Evolutionary conservation across 2,329 filamentous ascomycete species (phyloP), one percentile per base, ranked within the genome.

Genomic region (Biscogniauxia sp.): DNA sequence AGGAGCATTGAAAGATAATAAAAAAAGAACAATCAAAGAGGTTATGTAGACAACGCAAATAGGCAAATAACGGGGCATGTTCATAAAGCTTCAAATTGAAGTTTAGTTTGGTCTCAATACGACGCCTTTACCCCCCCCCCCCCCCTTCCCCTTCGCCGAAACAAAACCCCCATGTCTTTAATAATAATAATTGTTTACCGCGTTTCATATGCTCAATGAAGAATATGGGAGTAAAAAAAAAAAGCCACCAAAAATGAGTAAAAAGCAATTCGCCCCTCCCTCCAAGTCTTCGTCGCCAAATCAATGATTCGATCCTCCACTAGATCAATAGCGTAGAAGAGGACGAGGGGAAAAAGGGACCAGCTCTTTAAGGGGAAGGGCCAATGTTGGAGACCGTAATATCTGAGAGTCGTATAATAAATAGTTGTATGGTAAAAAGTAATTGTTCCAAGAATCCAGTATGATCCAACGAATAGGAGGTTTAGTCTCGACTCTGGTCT

Each of bases 371-470:
- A 32, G 55, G 53, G 58, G 19, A 28, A 15, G 37, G 11, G 37
- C 13, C 13, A 45, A 45, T 13, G n/a, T 1, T 59, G 56, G 56
- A 37, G 25, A 59, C 58, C 54, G 26, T 57, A 26, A 61, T 58
- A 56, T 56, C 56, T 20, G 20, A 50, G 51, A 61, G 51, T 57
- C 56, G 50, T 32, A 59, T 61, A 65, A 62, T 65, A 66, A 66
- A 66, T 9, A 58, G 59, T 20, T 59, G 58, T 65, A 66, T 41
- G 61, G 55, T 63, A 20, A 63, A 65, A 19, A 41, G 59, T 37
- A 17, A 13, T 61, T 51, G 53, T 59, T 52, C 53, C 59, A 57
- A 59, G 59, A 65, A 64, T 55, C 60, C 32, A 57, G 56, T 62
- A 62, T 64, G 61, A 37, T 63, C 59, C 62, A 61, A 62, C 20